These are phyloP conservation scores for Cucurbita maxima DNA, from an alignment of 306 rosid genomes.

Conservation along the genomic window DNA sequence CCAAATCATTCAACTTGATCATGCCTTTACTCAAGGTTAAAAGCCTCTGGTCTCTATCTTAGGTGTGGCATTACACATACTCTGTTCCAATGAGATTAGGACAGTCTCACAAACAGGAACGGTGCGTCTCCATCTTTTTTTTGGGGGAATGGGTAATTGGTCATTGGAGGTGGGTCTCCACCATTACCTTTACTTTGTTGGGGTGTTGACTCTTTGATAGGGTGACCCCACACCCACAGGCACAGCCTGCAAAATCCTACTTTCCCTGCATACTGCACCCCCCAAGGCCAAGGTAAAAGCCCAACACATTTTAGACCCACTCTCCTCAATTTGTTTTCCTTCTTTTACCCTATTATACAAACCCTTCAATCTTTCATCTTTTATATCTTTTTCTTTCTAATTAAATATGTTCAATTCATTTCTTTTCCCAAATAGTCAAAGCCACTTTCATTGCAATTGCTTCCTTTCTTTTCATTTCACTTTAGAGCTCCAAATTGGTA, in stretches of 20 bases:
- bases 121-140: background rate
- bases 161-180: background rate
- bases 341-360: background rate
- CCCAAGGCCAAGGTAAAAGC: background rate
- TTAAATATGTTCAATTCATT: background rate
- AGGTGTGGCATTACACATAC: too few species aligned
- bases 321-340: background rate
- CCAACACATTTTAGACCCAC: background rate
- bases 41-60: too few species aligned
- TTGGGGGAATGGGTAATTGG: background rate
- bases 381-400: background rate
- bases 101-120: too few species aligned
- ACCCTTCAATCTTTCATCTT: background rate
- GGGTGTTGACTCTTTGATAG: background rate
- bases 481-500: too few species aligned
- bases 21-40: too few species aligned
- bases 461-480: too few species aligned
- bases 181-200: background rate
- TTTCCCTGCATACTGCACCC: background rate
- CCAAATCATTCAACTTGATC: too few species aligned
- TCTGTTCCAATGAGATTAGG: too few species aligned
- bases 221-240: background rate
- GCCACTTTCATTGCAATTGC: too few species aligned
- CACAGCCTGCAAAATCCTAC: background rate
- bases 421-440: background rate